Conservation (phyloP, 2,329 filamentous ascomycete genomes). For the Fonsecaea multimorphosa region DNA sequence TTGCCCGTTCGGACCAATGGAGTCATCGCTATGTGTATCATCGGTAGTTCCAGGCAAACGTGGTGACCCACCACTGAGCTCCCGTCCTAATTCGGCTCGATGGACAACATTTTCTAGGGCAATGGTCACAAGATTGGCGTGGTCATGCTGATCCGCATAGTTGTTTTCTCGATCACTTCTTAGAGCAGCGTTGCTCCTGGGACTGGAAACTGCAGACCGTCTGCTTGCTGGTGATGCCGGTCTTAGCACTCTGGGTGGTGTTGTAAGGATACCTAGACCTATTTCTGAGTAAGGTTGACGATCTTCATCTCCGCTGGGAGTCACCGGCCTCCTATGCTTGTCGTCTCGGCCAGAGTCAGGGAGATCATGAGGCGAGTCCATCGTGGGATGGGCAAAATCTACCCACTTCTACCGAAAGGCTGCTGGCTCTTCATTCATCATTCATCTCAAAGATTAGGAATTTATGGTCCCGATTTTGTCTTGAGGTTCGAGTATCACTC, state of each 20-base stretch:
- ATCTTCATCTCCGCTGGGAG: not conserved
- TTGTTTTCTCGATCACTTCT: not conserved
- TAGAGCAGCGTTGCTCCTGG: not conserved
- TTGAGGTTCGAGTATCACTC: not conserved
- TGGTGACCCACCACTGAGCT: not conserved
- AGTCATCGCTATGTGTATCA: not conserved
- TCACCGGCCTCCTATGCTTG: not conserved
- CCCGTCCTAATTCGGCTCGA: not conserved
- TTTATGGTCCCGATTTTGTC: not conserved
- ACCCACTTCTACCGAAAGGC: too few relatives aligned
- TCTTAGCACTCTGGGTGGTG: conserved; percentile 14
- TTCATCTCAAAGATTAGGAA: not conserved
- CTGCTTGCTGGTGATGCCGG: conserved; percentile 19
- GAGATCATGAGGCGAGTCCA: not conserved
- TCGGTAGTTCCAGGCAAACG: not conserved
- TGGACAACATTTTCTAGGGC: not conserved
- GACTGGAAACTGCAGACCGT: not conserved
- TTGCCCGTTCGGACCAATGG: not conserved
- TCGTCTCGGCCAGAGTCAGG: not conserved
- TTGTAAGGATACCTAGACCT: conserved; percentile 10
- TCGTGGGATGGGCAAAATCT: not conserved
- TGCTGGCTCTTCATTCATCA: not conserved
- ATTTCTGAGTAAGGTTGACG: not conserved
- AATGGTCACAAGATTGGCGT: not conserved
- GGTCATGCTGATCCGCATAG: not conserved